Conservation (phyloP, 805 yeast species). For the Candida sanyiensis region DNA sequence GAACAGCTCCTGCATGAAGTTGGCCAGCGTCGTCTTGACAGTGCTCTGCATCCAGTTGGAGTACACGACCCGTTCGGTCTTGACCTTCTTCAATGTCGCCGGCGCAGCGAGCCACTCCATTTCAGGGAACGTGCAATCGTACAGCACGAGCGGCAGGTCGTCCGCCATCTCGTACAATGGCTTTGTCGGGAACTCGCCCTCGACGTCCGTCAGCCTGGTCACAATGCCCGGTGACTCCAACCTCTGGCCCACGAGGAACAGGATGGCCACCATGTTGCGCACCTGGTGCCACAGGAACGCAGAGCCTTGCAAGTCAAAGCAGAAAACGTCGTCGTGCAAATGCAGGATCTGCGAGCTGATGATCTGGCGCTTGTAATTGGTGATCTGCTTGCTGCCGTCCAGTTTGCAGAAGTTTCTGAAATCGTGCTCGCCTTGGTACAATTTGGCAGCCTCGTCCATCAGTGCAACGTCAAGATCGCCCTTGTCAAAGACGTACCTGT, state of each 20-base stretch:
- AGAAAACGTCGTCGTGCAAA: conserved; percentile 42
- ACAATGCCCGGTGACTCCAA: conserved; percentile 60
- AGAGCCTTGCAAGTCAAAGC: conserved; percentile 74
- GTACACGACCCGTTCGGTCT: conserved; percentile 38
- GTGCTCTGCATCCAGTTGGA: conserved; percentile 52
- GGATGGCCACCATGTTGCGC: conserved; percentile 84
- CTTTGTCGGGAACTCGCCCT: conserved; percentile 49
- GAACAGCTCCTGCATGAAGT: conserved; percentile 22
- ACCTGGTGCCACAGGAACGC: conserved; percentile 99
- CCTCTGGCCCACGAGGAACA: conserved; percentile 75
- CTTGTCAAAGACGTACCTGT: conserved; percentile 70
- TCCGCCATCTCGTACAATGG: conserved; percentile 88
- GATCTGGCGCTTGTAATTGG: conserved; percentile 66
- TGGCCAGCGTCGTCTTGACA: conserved; percentile 49
- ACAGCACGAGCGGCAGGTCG: conserved; percentile 80
- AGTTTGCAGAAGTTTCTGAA: conserved; percentile 92
- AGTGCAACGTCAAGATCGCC: conserved; percentile 47
- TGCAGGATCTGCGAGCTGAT: conserved; percentile 43
- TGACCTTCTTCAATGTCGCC: conserved; percentile 34
- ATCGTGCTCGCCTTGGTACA: conserved; percentile 73
- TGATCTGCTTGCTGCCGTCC: conserved; percentile 90
- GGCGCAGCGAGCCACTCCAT: conserved; percentile 53
- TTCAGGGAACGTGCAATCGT: conserved; percentile 72
- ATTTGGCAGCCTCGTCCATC: conserved; percentile 65
- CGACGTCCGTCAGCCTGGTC: conserved; percentile 47